Evolutionary conservation across 164 flowering plant species (phyloP), one percentile per base, ranked within the genome.

Genomic region (Stephania japonica): DNA sequence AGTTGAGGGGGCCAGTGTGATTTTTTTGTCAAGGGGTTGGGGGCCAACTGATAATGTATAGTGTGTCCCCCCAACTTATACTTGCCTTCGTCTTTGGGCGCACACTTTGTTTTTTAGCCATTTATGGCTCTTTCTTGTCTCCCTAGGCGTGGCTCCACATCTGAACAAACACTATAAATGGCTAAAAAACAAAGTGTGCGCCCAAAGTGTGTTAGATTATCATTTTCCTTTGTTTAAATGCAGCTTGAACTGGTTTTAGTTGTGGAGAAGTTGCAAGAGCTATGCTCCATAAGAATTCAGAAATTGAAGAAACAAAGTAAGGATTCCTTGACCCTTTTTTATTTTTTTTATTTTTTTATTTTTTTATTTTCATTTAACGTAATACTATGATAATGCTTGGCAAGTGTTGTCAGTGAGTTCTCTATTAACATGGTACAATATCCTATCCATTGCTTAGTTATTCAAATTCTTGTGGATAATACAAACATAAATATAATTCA

Each of bases 171-270:
- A n/a, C n/a, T n/a, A n/a, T n/a, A n/a, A n/a, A n/a, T n/a, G n/a
- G n/a, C n/a, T n/a, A n/a, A n/a, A n/a, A n/a, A n/a, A n/a, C n/a
- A n/a, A n/a, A n/a, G n/a, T n/a, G n/a, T n/a, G n/a, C n/a, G n/a
- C n/a, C n/a, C n/a, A n/a, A n/a, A n/a, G n/a, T n/a, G n/a, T n/a
- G n/a, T n/a, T n/a, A n/a, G n/a, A n/a, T 32, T 32, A 32, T 32
- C 4, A 1, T 32, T 4, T 32, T 32, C n/a, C n/a, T 32, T 32
- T 32, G 38, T 32, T 32, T 32, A 32, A 32, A 32, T 78, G 65
- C 92, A 95, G 99, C 93, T 95, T 75, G 99, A 95, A 83, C 85
- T 88, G 78, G 88, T 88, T 65, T 73, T 95, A 80, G 84, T 89
- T 18, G 98, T 95, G 65, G 99, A 93, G 81, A 93, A 88, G 81